Percentiles rank a stretch among this genome's conserved stretches.
Conservation (phyloP, 2,329 filamentous ascomycete genomes). For the Colletotrichum sp. region DNA sequence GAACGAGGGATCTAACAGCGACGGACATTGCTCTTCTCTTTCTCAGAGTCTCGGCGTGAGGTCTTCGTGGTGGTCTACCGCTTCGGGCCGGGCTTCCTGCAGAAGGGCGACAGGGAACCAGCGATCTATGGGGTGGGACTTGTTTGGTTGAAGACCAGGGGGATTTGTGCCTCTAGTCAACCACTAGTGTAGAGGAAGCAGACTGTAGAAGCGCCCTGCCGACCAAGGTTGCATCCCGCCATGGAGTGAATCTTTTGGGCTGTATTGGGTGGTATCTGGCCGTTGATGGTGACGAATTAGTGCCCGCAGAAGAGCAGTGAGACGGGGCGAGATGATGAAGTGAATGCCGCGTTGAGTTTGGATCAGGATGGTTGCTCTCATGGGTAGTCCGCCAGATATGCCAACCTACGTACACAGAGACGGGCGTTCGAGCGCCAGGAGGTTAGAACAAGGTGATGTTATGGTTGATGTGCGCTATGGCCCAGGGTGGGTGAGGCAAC, state of each 20-base stretch:
- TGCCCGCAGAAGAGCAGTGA: background rate
- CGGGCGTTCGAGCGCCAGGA: background rate
- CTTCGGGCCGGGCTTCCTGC: slow-evolving; percentile 2
- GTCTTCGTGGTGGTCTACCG: background rate
- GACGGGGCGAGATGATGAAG: background rate
- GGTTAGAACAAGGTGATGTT: background rate
- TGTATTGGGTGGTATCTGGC: background rate
- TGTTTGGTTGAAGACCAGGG: background rate
- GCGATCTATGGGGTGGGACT: background rate
- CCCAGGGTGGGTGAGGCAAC: background rate
- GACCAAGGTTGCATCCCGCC: slow-evolving; percentile 6
- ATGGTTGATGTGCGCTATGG: background rate
- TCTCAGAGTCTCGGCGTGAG: background rate
- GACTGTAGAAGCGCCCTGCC: background rate
- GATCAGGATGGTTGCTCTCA: background rate
- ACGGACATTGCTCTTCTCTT: background rate
- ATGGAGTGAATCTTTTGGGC: background rate
- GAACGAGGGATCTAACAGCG: background rate
- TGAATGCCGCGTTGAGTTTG: background rate
- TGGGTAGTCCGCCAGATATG: background rate
- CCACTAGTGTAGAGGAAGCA: background rate
- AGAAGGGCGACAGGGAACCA: background rate
- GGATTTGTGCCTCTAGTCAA: background rate
- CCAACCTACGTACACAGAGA: background rate
- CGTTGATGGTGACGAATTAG: background rate